A percentile compares a stretch with the other conserved stretches of the same genome.
Conservation (phyloP, 257 asterid species). For the Anisodus tanguticus region DNA sequence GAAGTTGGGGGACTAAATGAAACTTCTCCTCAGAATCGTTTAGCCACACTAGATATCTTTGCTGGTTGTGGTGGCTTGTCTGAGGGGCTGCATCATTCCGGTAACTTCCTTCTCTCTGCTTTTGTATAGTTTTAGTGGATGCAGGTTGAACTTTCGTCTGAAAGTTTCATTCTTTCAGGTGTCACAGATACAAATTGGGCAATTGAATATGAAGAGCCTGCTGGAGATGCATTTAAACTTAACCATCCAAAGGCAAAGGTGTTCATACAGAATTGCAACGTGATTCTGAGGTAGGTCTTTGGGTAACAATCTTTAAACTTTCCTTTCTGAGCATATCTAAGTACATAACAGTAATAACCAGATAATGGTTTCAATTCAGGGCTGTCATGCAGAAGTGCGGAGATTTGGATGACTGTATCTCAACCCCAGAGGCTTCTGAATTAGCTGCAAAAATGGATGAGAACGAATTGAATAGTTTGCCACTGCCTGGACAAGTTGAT, state of each 20-base stretch:
- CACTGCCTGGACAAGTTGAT: conserved; percentile 92
- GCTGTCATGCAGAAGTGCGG: conserved; percentile 92
- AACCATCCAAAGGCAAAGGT: conserved; percentile 82
- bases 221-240: conserved; percentile 91
- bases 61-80: conserved; percentile 99
- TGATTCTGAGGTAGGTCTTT: conserved; percentile 69
- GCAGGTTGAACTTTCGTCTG: background rate
- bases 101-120: conserved; percentile 38
- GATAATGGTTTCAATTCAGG: conserved; percentile 55
- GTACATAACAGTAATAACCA: conserved; percentile 20
- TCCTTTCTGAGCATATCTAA: conserved; percentile 19
- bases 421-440: conserved; percentile 90
- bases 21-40: conserved; percentile 44
- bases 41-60: conserved; percentile 84
- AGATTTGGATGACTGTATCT: conserved; percentile 83
- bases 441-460: conserved; percentile 59
- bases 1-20: conserved; percentile 46
- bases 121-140: background rate
- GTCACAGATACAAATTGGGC: conserved; percentile 85
- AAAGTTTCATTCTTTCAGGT: conserved; percentile 49
- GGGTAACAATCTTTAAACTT: background rate
- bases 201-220: conserved; percentile 90
- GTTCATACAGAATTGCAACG: conserved; percentile 85
- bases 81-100: conserved; percentile 79
- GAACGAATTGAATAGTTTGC: conserved; percentile 69